Evolutionary conservation across 768 basidiomycete species (phyloP), one percentile per base, ranked within the genome.

Genomic region (Tephrocybe sp.): DNA sequence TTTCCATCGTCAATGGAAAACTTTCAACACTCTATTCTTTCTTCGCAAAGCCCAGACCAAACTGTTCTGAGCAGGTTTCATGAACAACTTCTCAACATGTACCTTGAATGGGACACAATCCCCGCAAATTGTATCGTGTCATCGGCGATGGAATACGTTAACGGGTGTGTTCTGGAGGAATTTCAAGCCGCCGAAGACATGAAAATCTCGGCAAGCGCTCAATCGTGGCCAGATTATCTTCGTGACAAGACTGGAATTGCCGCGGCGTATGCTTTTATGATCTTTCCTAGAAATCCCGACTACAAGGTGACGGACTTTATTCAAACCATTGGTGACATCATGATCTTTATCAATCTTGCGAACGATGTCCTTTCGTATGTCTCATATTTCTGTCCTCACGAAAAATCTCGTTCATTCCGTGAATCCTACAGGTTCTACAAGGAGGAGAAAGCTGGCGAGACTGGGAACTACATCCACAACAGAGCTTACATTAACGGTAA

Each of bases 131-230:
- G 16, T n/a, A 47, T 47, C 1, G 36, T 24, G 5, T 28, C 36
- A 2, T 47, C 45, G 5, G 45, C 45, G 8, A 47, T 47, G 35
- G 45, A 47, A 37, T 47, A 27, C 13, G n/a, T 47, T 11, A 47
- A 27, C 19, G 36, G 45, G 0, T 42, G 40, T 28, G 26, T 42
- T n/a, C 26, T 42, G 16, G 40, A 42, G 26, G 40, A 42, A 15
- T 26, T 42, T 9, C 40, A 42, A 28, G 40, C 24, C 9, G 40
- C n/a, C n/a, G 24, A 28, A n/a, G 26, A 42, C 5, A 26, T 42
- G 26, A 28, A 28, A 21, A 21, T 42, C 15, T 42, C 40, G 7
- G 5, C 5, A 16, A 18, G 19, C n/a, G 40, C 40, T 9, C 24
- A 18, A 16, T 42, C 40, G 12, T 42, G 40, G 40, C 40, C 40